Evolutionary conservation across 345 rosid species (phyloP), one percentile per base, ranked within the genome.

Genomic region (Salix suchowensis): DNA sequence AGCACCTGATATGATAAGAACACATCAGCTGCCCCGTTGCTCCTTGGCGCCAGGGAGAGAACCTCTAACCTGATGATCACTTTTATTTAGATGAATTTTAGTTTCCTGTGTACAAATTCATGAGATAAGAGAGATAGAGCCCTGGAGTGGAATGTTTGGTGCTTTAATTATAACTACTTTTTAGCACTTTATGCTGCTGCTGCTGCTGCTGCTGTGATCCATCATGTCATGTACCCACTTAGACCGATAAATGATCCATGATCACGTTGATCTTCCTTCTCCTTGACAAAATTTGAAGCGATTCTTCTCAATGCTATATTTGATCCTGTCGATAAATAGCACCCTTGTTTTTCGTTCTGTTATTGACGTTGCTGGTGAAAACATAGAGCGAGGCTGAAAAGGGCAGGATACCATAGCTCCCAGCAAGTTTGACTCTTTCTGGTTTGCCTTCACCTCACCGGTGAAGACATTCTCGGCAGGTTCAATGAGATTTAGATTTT

Each of bases 91-190:
- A 72, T 73, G 79, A 74, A 85, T 78, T 81, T 75, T 76, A 64
- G 78, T 72, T 87, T 75, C 69, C 36, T 71, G 65, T 87, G 88
- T 85, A 83, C 85, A 85, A 78, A 78, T 77, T 73, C 37, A 19
- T 65, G 64, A 60, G 48, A 65, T 44, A 21, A 16, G 60, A 74
- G 36, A 34, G 36, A 34, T 6, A 34, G 70, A 68, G 48, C 64
- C 78, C 61, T 77, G 78, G 69, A 77, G 75, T 80, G 83, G 66
- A 82, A 72, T 68, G 36, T 55, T 70, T 71, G 82, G 79, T 73
- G 78, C 81, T 72, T 81, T 70, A 82, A 79, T 69, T 76, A 30
- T 68, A 67, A 36, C 71, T 77, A 72, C 28, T 67, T 74, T 0
- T 44, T 3, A 76, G 74, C 80, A 67, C 78, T 24, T 52, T 77